Evolutionary conservation across 2,329 filamentous ascomycete genomes (phyloP), one percentile per base, ranked within the genome.

Genomic region (Zymoseptoria tritici): DNA sequence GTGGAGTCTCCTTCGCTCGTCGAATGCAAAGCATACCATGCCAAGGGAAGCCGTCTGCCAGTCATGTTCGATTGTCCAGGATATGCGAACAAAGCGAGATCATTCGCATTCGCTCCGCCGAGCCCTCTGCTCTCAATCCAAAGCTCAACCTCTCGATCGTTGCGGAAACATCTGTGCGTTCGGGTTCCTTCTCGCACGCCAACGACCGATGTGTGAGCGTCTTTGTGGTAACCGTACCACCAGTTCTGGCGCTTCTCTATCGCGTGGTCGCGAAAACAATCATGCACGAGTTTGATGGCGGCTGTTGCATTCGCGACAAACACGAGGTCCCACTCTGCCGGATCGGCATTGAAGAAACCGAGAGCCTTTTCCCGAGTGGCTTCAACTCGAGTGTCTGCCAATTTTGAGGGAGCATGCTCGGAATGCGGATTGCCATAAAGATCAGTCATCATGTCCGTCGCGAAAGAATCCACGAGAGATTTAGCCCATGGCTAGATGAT

Each of bases 51-150:
- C 57, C 90, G 84, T 26, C 81, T 83, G 2, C 92, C 92, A 63
- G 92, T 87, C 87, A 96, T 89, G 70, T 96, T 96, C 31, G 91
- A 96, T 72, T 97, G 92, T 2, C 87, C 92, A 7, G 92, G 88
- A 71, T 91, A 97, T 22, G 90, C 89, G 72, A 97, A 90, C 1
- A 89, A 71, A 3, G 66, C 67, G 16, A 66, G 22, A 52, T 61
- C 68, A 63, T 52, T 71, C 55, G 49, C 54, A 9, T 56, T 52
- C 7, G 59, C 60, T 46, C 70, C 68, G 55, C 78, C 68, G 21
- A 73, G 67, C 31, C 66, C 61, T 9, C 67, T 61, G 22, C 78
- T 75, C 6, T 74, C 71, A 13, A 91, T 77, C 88, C 89, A 95
- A 2, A 74, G 68, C 20, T 85, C 77, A 11, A 95, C 82, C 56